Evolutionary conservation across 2,329 filamentous ascomycete species (phyloP).

Genomic region (Xylaria hypoxylon): DNA sequence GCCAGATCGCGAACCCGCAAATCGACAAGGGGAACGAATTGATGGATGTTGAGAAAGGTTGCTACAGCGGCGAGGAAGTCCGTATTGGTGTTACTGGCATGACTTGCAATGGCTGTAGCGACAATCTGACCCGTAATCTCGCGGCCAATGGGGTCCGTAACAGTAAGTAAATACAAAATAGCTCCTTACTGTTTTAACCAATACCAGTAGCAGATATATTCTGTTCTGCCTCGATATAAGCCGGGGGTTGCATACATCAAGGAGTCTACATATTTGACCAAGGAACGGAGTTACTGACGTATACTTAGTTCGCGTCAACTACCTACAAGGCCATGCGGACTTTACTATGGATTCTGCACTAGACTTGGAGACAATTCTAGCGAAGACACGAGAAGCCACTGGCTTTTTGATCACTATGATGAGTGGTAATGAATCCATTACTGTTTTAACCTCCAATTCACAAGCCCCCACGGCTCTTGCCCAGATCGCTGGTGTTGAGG

Average conservation of each 20-base stretch:
- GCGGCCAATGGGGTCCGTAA: constrained; percentile 27
- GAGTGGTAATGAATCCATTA: constrained; percentile 30
- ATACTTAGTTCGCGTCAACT: constrained; percentile 31
- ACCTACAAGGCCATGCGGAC: constrained; percentile 34
- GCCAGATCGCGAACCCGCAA: background rate
- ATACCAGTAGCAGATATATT: no score
- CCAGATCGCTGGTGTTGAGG: constrained; percentile 26
- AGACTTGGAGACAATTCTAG: constrained; percentile 20
- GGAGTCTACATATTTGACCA: background rate
- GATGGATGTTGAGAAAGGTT: constrained; percentile 16
- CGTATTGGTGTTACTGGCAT: constrained; percentile 33
- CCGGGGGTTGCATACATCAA: background rate
- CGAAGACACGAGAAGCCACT: constrained; percentile 30
- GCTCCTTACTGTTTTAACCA: background rate
- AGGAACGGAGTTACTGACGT: constrained; percentile 11
- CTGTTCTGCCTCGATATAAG: background rate
- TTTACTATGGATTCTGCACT: constrained; percentile 22
- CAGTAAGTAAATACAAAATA: constrained; percentile 25
- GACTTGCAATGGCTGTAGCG: constrained; percentile 38
- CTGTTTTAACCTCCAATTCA: constrained; percentile 20
- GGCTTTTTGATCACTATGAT: constrained; percentile 29
- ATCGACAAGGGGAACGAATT: background rate
- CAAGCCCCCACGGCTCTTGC: constrained; percentile 21
- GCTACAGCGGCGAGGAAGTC: constrained; percentile 7
- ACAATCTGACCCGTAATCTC: constrained; percentile 31